A percentile compares a stretch with the other conserved stretches of the same genome.
Evolutionary conservation across 768 basidiomycete genomes (phyloP).

Genomic region (Psilocybe subaeruginosa): DNA sequence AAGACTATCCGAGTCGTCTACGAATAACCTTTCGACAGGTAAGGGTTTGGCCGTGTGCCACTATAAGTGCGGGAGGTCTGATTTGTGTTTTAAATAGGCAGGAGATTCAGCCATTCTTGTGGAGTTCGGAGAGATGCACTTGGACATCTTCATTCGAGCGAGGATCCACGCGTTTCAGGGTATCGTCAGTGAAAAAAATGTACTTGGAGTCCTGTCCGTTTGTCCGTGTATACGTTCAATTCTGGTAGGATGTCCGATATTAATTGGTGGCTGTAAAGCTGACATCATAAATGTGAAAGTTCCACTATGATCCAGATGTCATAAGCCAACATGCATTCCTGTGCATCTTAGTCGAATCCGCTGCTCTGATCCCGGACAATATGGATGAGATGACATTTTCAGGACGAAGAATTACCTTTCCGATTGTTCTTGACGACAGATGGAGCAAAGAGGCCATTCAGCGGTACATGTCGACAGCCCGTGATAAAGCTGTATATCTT

Average conservation of each 20-base stretch:
- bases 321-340: constrained; percentile 50
- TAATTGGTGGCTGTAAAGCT: neutral
- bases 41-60: neutral
- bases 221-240: constrained; percentile 60
- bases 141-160: constrained; percentile 57
- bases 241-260: constrained; percentile 39
- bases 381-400: constrained; percentile 46
- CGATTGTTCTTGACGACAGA: constrained; percentile 63
- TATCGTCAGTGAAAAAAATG: constrained; percentile 31
- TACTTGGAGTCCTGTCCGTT: constrained; percentile 42
- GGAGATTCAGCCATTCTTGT: constrained; percentile 67
- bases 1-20: constrained; percentile 6
- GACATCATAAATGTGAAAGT: constrained; percentile 28
- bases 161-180: constrained; percentile 60
- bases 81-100: constrained; percentile 38
- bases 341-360: constrained; percentile 37
- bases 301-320: constrained; percentile 48
- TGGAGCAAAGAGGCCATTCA: constrained; percentile 58
- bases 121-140: constrained; percentile 59
- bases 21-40: constrained; percentile 61
- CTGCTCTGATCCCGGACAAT: constrained; percentile 41
- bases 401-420: constrained; percentile 58
- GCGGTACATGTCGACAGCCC: constrained; percentile 56
- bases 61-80: neutral
- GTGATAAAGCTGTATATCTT: constrained; percentile 64